Conservation (phyloP, 306 rosid genomes). For the cucumber (Cucumis sativus) region Cucumber_9930_V3 NC_026657.2:23838501-23839000, state of each 20-base stretch:
- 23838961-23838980: too few relatives aligned
- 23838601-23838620: not conserved
- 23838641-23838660: not conserved
- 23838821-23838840: too few relatives aligned
- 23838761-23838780: not conserved
- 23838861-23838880: too few relatives aligned
- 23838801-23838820: too few relatives aligned
- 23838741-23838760: not conserved
- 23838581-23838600: not conserved
- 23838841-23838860: too few relatives aligned
- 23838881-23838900: too few relatives aligned
- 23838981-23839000: too few relatives aligned
- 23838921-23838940: too few relatives aligned
- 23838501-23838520: not conserved
- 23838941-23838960: too few relatives aligned
- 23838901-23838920: too few relatives aligned
- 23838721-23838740: not conserved
- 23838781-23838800: not conserved
- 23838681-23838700: not conserved
- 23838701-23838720: not conserved
- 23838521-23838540: not conserved
- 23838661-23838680: not conserved
- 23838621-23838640: not conserved
- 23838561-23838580: not conserved
- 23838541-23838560: not conserved